Conservation (phyloP, 2,329 filamentous ascomycete genomes). For the Cladophialophora chaetospira region DNA sequence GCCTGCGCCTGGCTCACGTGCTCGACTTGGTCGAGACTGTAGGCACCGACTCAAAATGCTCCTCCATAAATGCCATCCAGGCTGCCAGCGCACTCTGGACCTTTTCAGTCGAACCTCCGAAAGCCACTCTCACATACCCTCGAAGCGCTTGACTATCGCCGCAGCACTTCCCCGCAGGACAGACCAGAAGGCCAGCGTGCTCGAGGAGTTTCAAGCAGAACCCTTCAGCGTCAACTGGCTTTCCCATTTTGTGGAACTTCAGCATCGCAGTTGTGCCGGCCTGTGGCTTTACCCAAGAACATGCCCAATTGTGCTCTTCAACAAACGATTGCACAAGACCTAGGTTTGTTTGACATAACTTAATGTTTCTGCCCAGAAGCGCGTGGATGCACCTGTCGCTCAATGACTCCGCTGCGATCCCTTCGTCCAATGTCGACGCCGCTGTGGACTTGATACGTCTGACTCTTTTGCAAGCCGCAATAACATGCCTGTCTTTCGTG, state of each 20-base stretch:
- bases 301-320: slow-evolving; percentile 62
- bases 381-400: slow-evolving; percentile 64
- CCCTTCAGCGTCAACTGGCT: slow-evolving; percentile 68
- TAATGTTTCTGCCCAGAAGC: slow-evolving; percentile 64
- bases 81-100: slow-evolving; percentile 65
- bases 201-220: slow-evolving; percentile 71
- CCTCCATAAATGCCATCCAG: slow-evolving; percentile 57
- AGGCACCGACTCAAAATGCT: slow-evolving; percentile 56
- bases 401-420: slow-evolving; percentile 74
- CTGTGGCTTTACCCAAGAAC: slow-evolving; percentile 71
- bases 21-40: slow-evolving; percentile 14
- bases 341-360: slow-evolving; percentile 68
- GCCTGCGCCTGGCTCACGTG: background rate
- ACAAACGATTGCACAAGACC: slow-evolving; percentile 68
- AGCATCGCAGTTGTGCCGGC: slow-evolving; percentile 81
- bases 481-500: slow-evolving; percentile 62
- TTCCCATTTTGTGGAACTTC: slow-evolving; percentile 63
- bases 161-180: slow-evolving; percentile 74
- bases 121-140: slow-evolving; percentile 77
- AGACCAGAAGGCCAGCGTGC: slow-evolving; percentile 70
- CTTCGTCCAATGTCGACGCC: slow-evolving; percentile 80
- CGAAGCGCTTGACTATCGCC: slow-evolving; percentile 66
- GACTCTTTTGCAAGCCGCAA: slow-evolving; percentile 64
- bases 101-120: slow-evolving; percentile 70
- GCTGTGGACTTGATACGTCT: slow-evolving; percentile 86